These are phyloP conservation scores for Simmondsia chinensis DNA, from an alignment of 148 eudicot species.

Conservation along the genomic window DNA sequence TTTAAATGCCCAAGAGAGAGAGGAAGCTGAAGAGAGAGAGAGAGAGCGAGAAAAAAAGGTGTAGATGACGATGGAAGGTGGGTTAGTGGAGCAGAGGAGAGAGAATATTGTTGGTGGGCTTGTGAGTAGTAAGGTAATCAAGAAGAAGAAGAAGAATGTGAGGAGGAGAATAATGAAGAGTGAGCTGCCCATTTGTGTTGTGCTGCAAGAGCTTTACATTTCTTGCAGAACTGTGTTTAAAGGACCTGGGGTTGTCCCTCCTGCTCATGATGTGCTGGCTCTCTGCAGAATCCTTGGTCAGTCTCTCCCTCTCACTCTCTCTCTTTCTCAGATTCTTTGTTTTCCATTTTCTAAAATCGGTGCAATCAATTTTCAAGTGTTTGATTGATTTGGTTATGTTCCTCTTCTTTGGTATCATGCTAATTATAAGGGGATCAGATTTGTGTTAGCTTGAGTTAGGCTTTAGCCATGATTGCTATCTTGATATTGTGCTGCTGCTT, in stretches of 20 bases:
- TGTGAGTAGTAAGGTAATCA: conserved; percentile 22
- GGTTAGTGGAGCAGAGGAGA: conserved; percentile 19
- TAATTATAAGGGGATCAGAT: neutral
- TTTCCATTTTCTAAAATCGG: neutral
- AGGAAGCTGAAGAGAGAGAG: no score
- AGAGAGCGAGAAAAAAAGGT: neutral
- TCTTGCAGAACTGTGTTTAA: conserved; percentile 46
- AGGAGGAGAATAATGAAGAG: conserved; percentile 13
- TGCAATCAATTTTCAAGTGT: neutral
- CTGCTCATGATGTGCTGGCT: conserved; percentile 34
- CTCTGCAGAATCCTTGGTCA: conserved; percentile 53
- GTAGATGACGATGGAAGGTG: conserved; percentile 25
- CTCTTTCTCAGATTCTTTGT: neutral
- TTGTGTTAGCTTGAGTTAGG: neutral
- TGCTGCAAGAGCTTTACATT: conserved; percentile 44
- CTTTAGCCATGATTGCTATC: neutral
- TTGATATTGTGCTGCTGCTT: no score
- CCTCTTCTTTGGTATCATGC: neutral
- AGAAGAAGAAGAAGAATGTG: conserved; percentile 32
- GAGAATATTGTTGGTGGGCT: conserved; percentile 9
- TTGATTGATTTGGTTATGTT: neutral
- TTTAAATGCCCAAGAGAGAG: conserved; percentile 12
- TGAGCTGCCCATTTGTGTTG: conserved; percentile 6
- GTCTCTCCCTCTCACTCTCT: neutral
- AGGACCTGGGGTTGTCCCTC: conserved; percentile 67